Percentiles rank a stretch among this genome's conserved stretches.
Evolutionary conservation across 768 basidiomycete genomes (phyloP).

Genomic region (Auriscalpium orientale): DNA sequence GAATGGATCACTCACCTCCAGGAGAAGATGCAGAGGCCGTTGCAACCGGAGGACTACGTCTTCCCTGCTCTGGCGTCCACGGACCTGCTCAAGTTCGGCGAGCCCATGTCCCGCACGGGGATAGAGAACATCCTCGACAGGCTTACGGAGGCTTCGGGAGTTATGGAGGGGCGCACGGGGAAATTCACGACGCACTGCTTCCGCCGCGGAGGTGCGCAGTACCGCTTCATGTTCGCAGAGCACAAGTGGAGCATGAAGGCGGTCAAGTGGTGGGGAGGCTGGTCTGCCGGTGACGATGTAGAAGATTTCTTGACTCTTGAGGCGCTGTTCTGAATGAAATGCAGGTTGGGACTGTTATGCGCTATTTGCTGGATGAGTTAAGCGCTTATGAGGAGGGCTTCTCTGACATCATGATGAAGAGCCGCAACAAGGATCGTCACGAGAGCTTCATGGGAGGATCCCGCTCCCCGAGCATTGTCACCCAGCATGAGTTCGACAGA

Average conservation of each 20-base stretch:
- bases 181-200: conserved; percentile 23
- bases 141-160: conserved; percentile 10
- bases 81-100: not conserved
- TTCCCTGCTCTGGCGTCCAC: not conserved
- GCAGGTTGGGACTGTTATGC: conserved; percentile 15
- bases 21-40: not conserved
- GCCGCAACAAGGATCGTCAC: conserved; percentile 11
- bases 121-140: not conserved
- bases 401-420: conserved; percentile 17
- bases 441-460: conserved; percentile 20
- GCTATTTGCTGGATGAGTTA: conserved; percentile 24
- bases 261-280: conserved; percentile 25
- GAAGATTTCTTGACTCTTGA: not conserved
- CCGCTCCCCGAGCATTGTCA: not conserved
- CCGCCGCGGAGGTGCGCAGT: conserved; percentile 22
- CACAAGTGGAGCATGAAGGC: conserved; percentile 22
- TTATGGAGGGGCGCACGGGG: conserved; percentile 9
- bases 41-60: not conserved
- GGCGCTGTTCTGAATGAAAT: conserved; percentile 8
- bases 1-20: not conserved
- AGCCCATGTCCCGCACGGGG: not conserved
- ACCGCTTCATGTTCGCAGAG: conserved; percentile 22
- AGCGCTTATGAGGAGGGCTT: conserved; percentile 24
- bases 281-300: conserved; percentile 19
- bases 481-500: not conserved